Conservation (phyloP, 306 rosid genomes). For the Arachis hypogaea region DNA sequence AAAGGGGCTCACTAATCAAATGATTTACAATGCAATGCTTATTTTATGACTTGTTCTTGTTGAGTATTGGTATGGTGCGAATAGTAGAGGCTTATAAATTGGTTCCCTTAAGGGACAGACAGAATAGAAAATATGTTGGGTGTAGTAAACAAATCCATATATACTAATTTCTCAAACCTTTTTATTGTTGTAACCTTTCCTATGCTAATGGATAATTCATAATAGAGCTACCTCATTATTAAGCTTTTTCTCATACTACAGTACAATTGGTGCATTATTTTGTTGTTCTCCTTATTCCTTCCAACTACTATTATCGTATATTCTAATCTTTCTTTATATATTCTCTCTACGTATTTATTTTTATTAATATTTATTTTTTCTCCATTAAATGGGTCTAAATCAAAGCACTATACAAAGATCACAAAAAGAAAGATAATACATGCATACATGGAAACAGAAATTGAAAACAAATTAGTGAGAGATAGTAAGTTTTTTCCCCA, state of each 20-base stretch:
- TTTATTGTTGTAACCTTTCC: neutral
- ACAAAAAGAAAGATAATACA: neutral
- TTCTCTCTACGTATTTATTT: neutral
- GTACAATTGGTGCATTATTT: constrained; percentile 30
- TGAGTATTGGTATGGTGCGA: neutral
- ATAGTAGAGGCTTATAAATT: constrained; percentile 30
- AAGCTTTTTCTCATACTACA: neutral
- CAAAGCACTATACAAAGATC: neutral
- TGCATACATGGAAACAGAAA: neutral
- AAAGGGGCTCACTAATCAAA: constrained; percentile 20
- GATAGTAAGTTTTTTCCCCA: neutral
- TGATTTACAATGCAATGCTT: constrained; percentile 1
- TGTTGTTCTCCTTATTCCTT: constrained; percentile 29
- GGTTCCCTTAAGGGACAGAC: constrained; percentile 32
- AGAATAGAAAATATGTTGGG: constrained; percentile 34
- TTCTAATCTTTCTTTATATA: constrained; percentile 13
- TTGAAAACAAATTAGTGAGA: neutral
- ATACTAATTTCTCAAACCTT: neutral
- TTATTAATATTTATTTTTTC: constrained; percentile 9
- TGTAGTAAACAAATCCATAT: constrained; percentile 23
- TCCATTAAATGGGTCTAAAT: constrained; percentile 32
- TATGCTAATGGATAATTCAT: constrained; percentile 33
- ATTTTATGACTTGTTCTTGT: neutral
- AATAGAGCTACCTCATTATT: constrained; percentile 27
- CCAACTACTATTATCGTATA: constrained; percentile 37